A percentile compares a stretch with the other conserved stretches of the same genome.
These are phyloP conservation scores for Neonectria neomacrospora DNA, from an alignment of 2,329 filamentous ascomycete genomes.

Conservation along the genomic window DNA sequence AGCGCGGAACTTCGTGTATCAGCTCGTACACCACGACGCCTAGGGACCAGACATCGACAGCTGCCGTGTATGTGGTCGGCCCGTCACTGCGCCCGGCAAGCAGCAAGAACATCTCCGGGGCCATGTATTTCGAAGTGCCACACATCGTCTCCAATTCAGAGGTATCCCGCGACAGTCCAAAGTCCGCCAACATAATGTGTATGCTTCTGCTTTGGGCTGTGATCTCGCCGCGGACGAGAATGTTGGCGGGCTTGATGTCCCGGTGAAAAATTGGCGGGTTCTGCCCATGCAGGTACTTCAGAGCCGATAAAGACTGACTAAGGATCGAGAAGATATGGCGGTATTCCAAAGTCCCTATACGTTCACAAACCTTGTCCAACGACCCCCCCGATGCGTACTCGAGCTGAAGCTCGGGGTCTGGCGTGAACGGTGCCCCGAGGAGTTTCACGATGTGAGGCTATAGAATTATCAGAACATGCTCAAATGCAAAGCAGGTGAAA, in stretches of 20 bases:
- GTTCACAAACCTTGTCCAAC: too few relatives aligned
- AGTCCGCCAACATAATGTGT: constrained; percentile 87
- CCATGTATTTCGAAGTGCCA: constrained; percentile 88
- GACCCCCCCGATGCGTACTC: constrained; percentile 28
- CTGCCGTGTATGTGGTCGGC: constrained; percentile 79
- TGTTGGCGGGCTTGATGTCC: constrained; percentile 94
- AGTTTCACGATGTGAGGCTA: constrained; percentile 32
- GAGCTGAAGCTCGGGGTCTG: constrained; percentile 22
- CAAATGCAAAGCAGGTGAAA: neutral
- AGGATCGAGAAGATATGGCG: constrained; percentile 29
- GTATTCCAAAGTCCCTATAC: constrained; percentile 19
- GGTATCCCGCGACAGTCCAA: constrained; percentile 92
- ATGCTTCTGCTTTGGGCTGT: constrained; percentile 82
- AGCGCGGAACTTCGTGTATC: too few relatives aligned
- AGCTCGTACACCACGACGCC: constrained; percentile 71
- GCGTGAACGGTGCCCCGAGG: neutral
- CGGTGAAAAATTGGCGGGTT: constrained; percentile 77
- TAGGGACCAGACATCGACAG: constrained; percentile 92
- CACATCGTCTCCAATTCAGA: constrained; percentile 90
- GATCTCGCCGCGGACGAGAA: constrained; percentile 73
- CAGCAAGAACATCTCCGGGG: constrained; percentile 75
- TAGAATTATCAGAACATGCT: constrained; percentile 10
- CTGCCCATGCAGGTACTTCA: constrained; percentile 31
- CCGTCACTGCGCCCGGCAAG: neutral
- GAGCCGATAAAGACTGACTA: constrained; percentile 30